Conservation (phyloP, 2,329 filamentous ascomycete species). For the Colletotrichum orchidophilum region DNA sequence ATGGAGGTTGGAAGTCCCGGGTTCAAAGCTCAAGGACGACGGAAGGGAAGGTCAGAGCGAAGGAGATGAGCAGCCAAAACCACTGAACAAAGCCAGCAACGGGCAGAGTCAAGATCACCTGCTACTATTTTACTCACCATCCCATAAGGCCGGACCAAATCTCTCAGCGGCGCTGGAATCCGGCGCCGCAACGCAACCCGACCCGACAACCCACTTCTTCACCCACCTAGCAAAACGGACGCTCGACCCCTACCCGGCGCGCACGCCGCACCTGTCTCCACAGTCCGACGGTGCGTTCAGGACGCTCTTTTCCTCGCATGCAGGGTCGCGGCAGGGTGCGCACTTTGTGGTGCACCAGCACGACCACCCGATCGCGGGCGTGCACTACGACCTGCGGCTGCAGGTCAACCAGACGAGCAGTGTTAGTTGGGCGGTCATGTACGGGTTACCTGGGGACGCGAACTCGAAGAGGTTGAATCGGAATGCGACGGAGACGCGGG, state of each 20-base stretch:
- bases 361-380: conserved; percentile 75
- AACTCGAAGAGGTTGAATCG: conserved; percentile 63
- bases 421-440: conserved; percentile 72
- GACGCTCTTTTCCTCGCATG: conserved; percentile 48
- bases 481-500: conserved; percentile 69
- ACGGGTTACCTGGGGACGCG: conserved; percentile 67
- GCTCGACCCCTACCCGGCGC: conserved; percentile 35
- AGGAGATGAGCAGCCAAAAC: background rate
- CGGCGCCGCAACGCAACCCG: conserved; percentile 45
- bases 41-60: background rate
- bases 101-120: background rate
- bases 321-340: conserved; percentile 45
- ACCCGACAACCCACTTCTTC: conserved; percentile 53
- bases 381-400: conserved; percentile 75
- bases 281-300: conserved; percentile 42
- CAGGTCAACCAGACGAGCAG: conserved; percentile 76
- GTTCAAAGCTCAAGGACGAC: background rate
- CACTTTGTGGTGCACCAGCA: conserved; percentile 80
- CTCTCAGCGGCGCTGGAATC: conserved; percentile 51
- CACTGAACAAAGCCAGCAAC: background rate
- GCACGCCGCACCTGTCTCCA: conserved; percentile 44
- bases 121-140: background rate
- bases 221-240: conserved; percentile 42
- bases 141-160: background rate
- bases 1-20: conserved; percentile 49